Base-by-base conservation (phyloP, 345 rosid genomes). In the Gossypioides kirkii region DNA sequence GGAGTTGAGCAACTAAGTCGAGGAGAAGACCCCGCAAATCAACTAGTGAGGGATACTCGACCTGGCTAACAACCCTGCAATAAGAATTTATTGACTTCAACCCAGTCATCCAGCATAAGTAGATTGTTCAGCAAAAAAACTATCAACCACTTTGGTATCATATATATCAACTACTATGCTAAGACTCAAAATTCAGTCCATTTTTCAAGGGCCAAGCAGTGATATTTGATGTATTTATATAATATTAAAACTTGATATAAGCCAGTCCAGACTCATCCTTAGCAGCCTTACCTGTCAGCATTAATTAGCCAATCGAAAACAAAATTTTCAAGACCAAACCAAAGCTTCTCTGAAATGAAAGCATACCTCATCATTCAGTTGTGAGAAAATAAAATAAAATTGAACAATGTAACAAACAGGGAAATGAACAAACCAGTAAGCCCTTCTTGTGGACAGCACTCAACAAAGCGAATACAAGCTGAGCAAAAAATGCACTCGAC, bases 11-110 rank as follows among this genome's bases (percentile, higher is more conserved):
- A 77, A 95, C 99, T 82, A 95, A 82, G 80, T 95, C 99, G 73
- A 95, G 85, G 71, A 95, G 97, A 64, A 95, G 96, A 77, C 98
- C 96, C 26, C 99, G 89, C 87, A 93, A 86, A 87, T 95, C 99
- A 75, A 95, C 97, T 82, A 95, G 82, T 25, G 99, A 95, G 66
- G 99, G 99, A 82, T 95, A 95, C 55, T 95, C 99, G 64, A 92
- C 87, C 84, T 95, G 98, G 87, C 98, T 95, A 71, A 95, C 99
- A 85, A 95, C 90, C 86, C 99, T 95, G 88, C 77, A 81, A 71
- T 2, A 61, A 69, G 60, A 80, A 69, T 16, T 77, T 64, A 83
- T 72, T 63, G 70, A 81, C 60, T 55, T 18, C 26, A 22, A 55
- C 28, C 22, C 60, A 22, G 13, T 55, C 8, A 3, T 22, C 60